A percentile compares a stretch with the other conserved stretches of the same genome.
phyloP scores from a whole-genome alignment of 176 grass and related monocot genomes.

The Poa annua region DNA sequence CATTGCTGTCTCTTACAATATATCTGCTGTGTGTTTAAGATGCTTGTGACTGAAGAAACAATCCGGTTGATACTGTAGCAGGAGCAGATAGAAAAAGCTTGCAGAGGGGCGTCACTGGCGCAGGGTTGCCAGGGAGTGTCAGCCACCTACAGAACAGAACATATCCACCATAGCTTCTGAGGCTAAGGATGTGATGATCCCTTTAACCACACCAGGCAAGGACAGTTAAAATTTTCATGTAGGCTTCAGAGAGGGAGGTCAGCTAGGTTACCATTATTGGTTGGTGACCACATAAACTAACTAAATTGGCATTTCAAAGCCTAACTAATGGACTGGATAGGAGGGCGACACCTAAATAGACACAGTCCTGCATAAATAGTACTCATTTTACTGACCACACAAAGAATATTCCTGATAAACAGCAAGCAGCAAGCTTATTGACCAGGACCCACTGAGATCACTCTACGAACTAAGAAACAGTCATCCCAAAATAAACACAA shows the following conservation, averaged over 20 bases:
- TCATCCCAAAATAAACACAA: background rate
- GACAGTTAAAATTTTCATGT: background rate
- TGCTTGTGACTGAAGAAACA: background rate
- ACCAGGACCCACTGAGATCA: background rate
- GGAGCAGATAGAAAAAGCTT: slow-evolving; percentile 38
- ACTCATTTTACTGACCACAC: background rate
- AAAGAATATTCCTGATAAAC: background rate
- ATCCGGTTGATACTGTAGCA: slow-evolving; percentile 25
- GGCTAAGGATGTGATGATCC: background rate
- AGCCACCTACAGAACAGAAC: too few relatives aligned
- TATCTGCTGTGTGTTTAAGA: background rate
- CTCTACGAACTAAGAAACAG: background rate
- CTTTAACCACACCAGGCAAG: background rate
- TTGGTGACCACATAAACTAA: background rate
- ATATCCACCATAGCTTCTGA: too few relatives aligned
- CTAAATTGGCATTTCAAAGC: background rate
- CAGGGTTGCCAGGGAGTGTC: too few relatives aligned
- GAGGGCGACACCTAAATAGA: background rate
- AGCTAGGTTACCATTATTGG: background rate
- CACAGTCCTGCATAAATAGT: background rate
- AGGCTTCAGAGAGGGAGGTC: background rate
- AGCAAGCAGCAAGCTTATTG: background rate
- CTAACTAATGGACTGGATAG: background rate
- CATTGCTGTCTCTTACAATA: too few relatives aligned
- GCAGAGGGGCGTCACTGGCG: background rate